Base-by-base conservation (phyloP, 2,329 filamentous ascomycete genomes). In the Nigrospora oryzae region DNA sequence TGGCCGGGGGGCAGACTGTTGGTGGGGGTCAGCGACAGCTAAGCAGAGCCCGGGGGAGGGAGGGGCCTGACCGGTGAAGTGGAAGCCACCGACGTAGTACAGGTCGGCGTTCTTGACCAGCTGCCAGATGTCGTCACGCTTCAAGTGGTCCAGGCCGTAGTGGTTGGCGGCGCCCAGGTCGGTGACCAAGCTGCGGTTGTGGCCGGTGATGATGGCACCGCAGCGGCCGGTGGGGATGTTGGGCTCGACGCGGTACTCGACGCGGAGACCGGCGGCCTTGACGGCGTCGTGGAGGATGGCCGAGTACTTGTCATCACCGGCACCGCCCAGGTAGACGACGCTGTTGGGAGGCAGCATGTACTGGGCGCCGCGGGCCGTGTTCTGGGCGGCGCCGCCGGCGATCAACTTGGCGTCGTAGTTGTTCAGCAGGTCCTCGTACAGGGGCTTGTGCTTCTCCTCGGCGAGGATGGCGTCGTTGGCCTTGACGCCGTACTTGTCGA, bases 401-500 rank as follows among this genome's bases (percentile, higher is more conserved):
- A 97, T 93, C 64, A 97, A 77, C 72, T 95, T 94, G 52, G 91
- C 91, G 58, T 93, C 81, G 71, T 83, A 88, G 77, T 93, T 91
- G 70, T 86, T 84, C 58, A 96, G 80, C 55, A 97, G 80, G 62
- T 98, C 93, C 64, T 97, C 90, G 69, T 89, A 98, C 62, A 98
- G 79, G 38, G 77, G 80, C 63, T 85, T 75, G 71, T 98, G 93
- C 75, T 95, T 85, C 63, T 88, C 81, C 68, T 95, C 89, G 46
- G 91, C 91, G 49, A 98, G 87, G 66, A 98, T 96, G 59, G 93
- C 93, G 67, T 98, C 91, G 73, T 98, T 95, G 66, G 85, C 77
- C 77, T 98, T 96, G 60, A 98, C 78, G 48, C 73, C 82, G 66
- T 98, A 98, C 77, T 96, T 95, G 56, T 90, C 74, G 49, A 98